Evolutionary conservation across 2,329 filamentous ascomycete genomes (phyloP), one percentile per base, ranked within the genome.

Genomic region (Monilinia polystroma): DNA sequence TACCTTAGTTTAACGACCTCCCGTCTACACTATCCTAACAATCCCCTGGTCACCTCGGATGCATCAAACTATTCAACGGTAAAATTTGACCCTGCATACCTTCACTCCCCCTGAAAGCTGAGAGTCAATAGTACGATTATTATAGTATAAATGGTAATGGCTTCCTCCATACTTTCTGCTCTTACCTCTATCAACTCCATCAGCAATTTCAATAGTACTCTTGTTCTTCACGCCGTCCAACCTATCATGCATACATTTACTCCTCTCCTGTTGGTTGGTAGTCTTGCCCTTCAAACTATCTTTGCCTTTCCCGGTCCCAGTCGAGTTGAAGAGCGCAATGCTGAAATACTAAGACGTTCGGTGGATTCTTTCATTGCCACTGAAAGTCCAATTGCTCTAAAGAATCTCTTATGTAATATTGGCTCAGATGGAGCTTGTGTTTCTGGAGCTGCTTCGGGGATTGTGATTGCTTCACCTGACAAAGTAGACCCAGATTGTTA

Each of bases 381-480:
- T 0, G 81, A 88, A 75, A 81, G 78, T 20, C 80, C 82, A 10
- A 79, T 85, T 71, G 83, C 86, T 3, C 73, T 85, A 38, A 74
- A 78, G 12, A 79, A 83, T 67, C 77, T 88, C 35, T 75, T 87
- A 49, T 85, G 83, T 77, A 88, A 88, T 73, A 87, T 88, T 69
- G 86, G 86, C 4, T 75, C 83, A 12, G 76, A 76, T 65, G 86
- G 86, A 35, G 83, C 82, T 70, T 77, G 83, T 69, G 80, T 80
- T 20, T 68, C 75, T 12, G 83, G 82, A 2, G 84, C 81, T 5
- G 76, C 73, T 45, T 74, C 81, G 1, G 86, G 86, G 3, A 74
- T 83, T 45, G 83, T 88, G 20, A 78, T 88, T 72, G 86, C 86
- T 20, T 83, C 82, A 53, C 86, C 86, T 4, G 84, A 81, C 69